Evolutionary conservation across 1,284 basidiomycete species (phyloP), one percentile per base, ranked within the genome.

Genomic region (Cerrena zonata): DNA sequence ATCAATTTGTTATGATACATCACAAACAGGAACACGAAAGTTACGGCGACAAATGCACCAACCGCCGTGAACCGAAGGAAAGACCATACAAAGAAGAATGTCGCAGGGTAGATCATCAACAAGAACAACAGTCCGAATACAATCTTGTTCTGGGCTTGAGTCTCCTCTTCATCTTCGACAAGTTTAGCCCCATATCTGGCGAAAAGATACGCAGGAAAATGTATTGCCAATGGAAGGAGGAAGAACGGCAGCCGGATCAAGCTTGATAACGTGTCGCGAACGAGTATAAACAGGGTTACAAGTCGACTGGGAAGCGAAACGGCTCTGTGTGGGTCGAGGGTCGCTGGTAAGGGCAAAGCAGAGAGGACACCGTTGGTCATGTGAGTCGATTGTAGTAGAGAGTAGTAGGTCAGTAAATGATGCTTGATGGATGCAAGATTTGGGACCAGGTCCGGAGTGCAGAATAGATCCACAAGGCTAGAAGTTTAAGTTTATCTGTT

Each of bases 81-180:
- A 12, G 84, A 82, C 88, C 91, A 94, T 18, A 94, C 70, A 58
- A 83, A 78, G 65, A 89, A 82, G 72, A 95, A 95, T 27, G 83
- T 68, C 18, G 81, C 65, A n/a, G 90, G 86, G 70, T 94, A 95
- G 40, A 87, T 82, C 58, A 91, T 65, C 54, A 89, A 64, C 42
- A 86, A 72, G 47, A 91, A 78, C 44, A 94, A 61, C 22, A 95
- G 65, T 1, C 91, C 90, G 57, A 94, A 84, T 12, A 89, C 82
- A 39, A 94, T 82, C 72, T 96, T 94, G 71, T 88, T 94, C 72
- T 94, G 91, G 34, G 92, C 93, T 68, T 91, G 89, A 3, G 89
- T 88, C 67, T 95, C 93, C 63, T 91, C 89, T 67, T 97, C 94
- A 58, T 93, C 83, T 62, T 91, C 82, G 18, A 79, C 87, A 30